Percentiles rank a stretch among this genome's conserved stretches.
Conservation (phyloP, 2,329 filamentous ascomycete species). For the Lasiodiplodia citricola region DNA sequence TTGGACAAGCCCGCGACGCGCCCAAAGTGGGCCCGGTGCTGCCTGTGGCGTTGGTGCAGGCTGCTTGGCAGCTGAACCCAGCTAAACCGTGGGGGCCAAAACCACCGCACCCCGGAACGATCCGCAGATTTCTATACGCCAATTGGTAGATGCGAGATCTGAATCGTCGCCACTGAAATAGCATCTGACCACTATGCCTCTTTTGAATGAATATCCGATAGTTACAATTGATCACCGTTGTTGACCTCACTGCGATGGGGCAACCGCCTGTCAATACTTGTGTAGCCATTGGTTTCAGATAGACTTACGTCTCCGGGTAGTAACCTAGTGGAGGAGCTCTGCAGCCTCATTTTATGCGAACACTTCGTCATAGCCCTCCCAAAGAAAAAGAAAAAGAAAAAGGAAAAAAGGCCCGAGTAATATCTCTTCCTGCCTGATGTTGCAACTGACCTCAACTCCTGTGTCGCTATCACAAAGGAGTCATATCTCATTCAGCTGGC, state of each 20-base stretch:
- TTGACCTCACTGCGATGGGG: not conserved
- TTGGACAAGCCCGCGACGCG: not conserved
- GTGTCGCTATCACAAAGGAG: not conserved
- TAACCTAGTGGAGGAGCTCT: not conserved
- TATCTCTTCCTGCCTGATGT: no score
- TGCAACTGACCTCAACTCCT: not conserved
- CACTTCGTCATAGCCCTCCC: no score
- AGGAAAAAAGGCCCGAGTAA: no score
- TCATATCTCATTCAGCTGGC: not conserved
- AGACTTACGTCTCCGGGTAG: not conserved
- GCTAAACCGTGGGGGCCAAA: slow-evolving; percentile 1
- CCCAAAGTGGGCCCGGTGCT: slow-evolving; percentile 11
- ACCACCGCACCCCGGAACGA: no score
- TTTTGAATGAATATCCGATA: not conserved
- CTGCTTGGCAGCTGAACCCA: slow-evolving; percentile 3
- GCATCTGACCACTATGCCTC: no score
- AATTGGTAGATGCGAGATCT: not conserved
- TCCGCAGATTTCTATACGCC: not conserved
- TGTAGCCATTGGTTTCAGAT: no score
- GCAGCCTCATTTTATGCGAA: no score
- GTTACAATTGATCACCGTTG: not conserved
- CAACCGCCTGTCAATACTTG: no score
- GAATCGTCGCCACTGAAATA: not conserved
- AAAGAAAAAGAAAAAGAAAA: not conserved
- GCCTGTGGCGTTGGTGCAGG: slow-evolving; percentile 7